Evolutionary conservation across 2,329 filamentous ascomycete genomes (phyloP), one percentile per base, ranked within the genome.

Genomic region (Verticillium dahliae): DNA sequence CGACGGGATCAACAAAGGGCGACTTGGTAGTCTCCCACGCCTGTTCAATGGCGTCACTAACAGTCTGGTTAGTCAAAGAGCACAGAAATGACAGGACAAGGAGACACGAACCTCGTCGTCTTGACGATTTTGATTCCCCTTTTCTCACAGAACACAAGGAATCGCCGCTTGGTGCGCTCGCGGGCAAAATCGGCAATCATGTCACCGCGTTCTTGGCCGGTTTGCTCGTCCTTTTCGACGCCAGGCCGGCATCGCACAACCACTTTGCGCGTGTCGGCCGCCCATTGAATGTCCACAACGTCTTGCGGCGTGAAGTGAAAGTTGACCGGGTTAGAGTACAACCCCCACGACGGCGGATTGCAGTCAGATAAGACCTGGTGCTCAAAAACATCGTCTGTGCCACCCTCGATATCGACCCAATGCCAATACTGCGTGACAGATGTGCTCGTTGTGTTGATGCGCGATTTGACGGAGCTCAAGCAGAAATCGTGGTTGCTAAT

Each of bases 391-490:
- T 37, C 33, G 37, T 56, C 54, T 11, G 54, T 34, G 14, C 54
- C 54, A 11, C 37, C 56, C 27, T 69, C 66, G 35, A 75, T 69
- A 9, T 72, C 72, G 3, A 79, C 66, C 78, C 79, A 85, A 58
- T 81, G 81, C 81, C 81, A 83, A 71, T 85, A 85, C 67, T 85
- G 83, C 13, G 80, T 84, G 5, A 82, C 78, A 13, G 74, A 67
- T 2, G 73, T 70, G 60, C 78, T 80, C 27, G 78, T 82, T 1
- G 81, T 80, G 58, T 79, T 74, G 11, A 73, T 65, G 14, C 73
- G 71, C 2, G 79, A 81, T 71, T 83, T 84, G 66, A 86, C 77
- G 65, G 83, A 80, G 56, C 78, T 73, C 13, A 86, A 68, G 15
- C 81, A 78, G 74, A 79, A 86, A 69, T 86, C 83, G 10, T 76